Conservation (phyloP, 2,329 filamentous ascomycete genomes). For the Fusarium penzigii region DNA sequence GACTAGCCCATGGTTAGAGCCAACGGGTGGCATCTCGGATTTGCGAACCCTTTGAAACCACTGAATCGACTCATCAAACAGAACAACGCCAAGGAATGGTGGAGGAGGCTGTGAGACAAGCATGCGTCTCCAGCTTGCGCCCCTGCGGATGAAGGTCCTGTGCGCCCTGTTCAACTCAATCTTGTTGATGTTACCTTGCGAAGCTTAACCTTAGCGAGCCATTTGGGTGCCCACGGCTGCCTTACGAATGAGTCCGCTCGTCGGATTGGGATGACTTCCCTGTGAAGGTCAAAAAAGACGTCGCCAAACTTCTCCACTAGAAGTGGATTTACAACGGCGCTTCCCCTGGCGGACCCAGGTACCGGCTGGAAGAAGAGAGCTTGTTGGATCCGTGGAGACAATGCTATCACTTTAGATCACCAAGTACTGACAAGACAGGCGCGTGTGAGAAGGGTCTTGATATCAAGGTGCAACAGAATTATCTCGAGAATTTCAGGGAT, state of each 20-base stretch:
- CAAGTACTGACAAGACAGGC: slow-evolving; percentile 23
- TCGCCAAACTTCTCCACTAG: slow-evolving; percentile 20
- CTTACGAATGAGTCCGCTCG: slow-evolving; percentile 20
- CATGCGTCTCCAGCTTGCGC: slow-evolving; percentile 26
- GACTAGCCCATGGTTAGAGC: slow-evolving; percentile 7
- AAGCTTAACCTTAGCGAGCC: no score
- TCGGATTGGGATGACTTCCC: slow-evolving; percentile 8
- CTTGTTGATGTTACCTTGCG: slow-evolving; percentile 2
- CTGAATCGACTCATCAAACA: slow-evolving; percentile 6
- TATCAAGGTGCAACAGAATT: slow-evolving; percentile 28
- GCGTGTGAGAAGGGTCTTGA: slow-evolving; percentile 28
- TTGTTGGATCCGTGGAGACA: slow-evolving; percentile 15
- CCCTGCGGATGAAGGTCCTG: slow-evolving; percentile 11
- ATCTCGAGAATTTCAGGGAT: slow-evolving; percentile 29
- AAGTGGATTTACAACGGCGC: slow-evolving; percentile 13
- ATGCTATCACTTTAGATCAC: slow-evolving; percentile 18
- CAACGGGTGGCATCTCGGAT: background rate
- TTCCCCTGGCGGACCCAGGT: background rate
- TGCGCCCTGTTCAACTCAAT: slow-evolving; percentile 12
- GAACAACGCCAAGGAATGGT: slow-evolving; percentile 17
- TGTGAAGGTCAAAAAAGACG: slow-evolving; percentile 18
- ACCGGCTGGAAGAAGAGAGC: slow-evolving; percentile 14
- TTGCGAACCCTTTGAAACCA: slow-evolving; percentile 11
- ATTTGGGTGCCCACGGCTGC: slow-evolving; percentile 17
- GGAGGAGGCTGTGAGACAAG: slow-evolving; percentile 27